Percentiles rank a stretch among this genome's conserved stretches.
These are phyloP conservation scores for Peronospora destructor DNA, from an alignment of 352 stramenopile species.

Conservation along the genomic window DNA sequence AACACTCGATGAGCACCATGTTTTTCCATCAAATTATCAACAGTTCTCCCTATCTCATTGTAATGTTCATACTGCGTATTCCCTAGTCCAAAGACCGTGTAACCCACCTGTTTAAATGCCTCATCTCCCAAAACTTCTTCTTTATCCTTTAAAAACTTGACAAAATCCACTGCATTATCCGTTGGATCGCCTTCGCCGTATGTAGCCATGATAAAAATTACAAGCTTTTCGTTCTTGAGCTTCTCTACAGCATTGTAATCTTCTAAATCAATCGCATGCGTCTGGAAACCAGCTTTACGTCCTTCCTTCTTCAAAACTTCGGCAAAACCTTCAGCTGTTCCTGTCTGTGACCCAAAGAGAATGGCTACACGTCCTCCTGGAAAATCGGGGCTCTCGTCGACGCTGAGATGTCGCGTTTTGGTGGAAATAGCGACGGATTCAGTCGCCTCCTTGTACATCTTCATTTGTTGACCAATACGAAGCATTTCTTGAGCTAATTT, in stretches of 20 bases:
- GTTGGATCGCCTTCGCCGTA: slow-evolving; percentile 98
- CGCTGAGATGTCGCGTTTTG: slow-evolving; percentile 5
- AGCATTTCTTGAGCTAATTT: slow-evolving; percentile 63
- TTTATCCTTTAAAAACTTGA: slow-evolving; percentile 86
- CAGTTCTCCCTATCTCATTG: slow-evolving; percentile 92
- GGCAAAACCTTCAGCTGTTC: slow-evolving; percentile 95
- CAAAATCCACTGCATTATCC: slow-evolving; percentile 94
- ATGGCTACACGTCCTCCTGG: slow-evolving; percentile 81
- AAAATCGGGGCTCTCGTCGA: slow-evolving; percentile 35
- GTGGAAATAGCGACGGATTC: slow-evolving; percentile 8
- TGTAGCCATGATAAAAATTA: slow-evolving; percentile 94
- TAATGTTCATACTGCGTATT: slow-evolving; percentile 99
- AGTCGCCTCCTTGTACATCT: slow-evolving; percentile 68
- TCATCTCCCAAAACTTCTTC: slow-evolving; percentile 16
- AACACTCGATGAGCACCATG: slow-evolving; percentile 84
- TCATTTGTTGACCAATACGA: slow-evolving; percentile 73
- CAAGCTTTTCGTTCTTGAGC: slow-evolving; percentile 43
- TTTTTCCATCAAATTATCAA: slow-evolving; percentile 83
- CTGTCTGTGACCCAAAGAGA: slow-evolving; percentile 96
- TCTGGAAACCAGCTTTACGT: slow-evolving; percentile 79
- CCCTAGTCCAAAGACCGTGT: slow-evolving; percentile 95
- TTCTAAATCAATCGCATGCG: slow-evolving; percentile 91
- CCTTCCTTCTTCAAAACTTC: slow-evolving; percentile 89
- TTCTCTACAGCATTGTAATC: slow-evolving; percentile 82
- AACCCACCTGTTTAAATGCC: slow-evolving; percentile 69